These are phyloP conservation scores for Pinus taeda DNA, from an alignment of 75 land plant species.

Conservation along the genomic window DNA sequence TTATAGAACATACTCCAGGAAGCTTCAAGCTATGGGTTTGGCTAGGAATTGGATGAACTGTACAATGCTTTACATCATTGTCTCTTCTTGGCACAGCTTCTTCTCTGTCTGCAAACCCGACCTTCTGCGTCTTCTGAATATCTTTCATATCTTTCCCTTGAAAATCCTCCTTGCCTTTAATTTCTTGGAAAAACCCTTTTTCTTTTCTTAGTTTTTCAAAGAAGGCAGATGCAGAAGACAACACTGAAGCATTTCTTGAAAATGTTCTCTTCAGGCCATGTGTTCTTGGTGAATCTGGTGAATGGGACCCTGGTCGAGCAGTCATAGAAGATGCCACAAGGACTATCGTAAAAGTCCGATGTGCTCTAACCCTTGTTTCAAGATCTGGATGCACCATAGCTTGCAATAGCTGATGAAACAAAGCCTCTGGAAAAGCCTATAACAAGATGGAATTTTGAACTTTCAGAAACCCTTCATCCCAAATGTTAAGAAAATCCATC, in stretches of 20 bases:
- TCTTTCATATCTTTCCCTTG: conserved; percentile 4
- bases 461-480: neutral
- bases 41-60: conserved; percentile 34
- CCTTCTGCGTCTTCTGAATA: conserved; percentile 11
- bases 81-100: conserved; percentile 9
- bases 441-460: neutral
- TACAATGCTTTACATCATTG: conserved; percentile 18
- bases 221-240: conserved; percentile 85
- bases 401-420: conserved; percentile 81
- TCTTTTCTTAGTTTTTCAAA: conserved; percentile 81
- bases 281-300: conserved; percentile 20
- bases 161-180: conserved; percentile 11
- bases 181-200: conserved; percentile 23
- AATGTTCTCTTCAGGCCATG: conserved; percentile 45
- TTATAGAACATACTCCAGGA: conserved; percentile 13
- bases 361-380: conserved; percentile 88
- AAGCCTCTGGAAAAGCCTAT: conserved; percentile 91
- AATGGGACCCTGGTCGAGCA: conserved; percentile 29
- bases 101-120: neutral
- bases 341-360: conserved; percentile 77
- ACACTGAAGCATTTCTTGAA: conserved; percentile 76
- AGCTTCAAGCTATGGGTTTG: conserved; percentile 38
- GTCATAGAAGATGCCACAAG: conserved; percentile 79
- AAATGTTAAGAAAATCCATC: neutral
- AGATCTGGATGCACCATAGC: conserved; percentile 95